phyloP scores from a whole-genome alignment of 441 rosid genomes.

The Erodium chrysanthum region DNA sequence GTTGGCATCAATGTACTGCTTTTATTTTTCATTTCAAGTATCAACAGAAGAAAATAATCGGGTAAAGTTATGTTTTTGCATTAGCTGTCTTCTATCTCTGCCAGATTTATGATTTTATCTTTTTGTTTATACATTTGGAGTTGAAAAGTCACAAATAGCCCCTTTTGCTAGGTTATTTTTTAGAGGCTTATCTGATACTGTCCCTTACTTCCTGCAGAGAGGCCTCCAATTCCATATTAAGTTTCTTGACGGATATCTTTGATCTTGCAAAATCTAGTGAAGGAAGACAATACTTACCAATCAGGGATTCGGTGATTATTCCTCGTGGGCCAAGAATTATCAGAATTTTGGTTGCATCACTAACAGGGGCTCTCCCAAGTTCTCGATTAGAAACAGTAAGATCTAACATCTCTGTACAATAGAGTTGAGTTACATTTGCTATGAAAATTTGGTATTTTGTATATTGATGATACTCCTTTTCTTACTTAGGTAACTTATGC shows the following conservation, averaged over 20 bases:
- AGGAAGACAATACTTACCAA: constrained; percentile 49
- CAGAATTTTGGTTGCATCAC: constrained; percentile 69
- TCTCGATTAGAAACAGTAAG: constrained; percentile 82
- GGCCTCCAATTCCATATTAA: constrained; percentile 87
- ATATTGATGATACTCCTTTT: background rate
- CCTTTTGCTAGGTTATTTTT: too few species aligned
- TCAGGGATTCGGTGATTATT: constrained; percentile 60
- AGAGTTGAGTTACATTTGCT: too few species aligned
- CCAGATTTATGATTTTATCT: background rate
- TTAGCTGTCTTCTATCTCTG: background rate
- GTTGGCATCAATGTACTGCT: background rate
- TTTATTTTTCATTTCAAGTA: too few species aligned
- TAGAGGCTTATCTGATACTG: constrained; percentile 44
- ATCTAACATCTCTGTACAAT: background rate
- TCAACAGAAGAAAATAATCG: background rate
- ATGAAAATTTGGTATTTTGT: background rate
- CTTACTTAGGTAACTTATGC: constrained; percentile 56
- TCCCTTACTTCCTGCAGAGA: constrained; percentile 46
- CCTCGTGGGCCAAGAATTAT: constrained; percentile 80
- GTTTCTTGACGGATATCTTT: constrained; percentile 76
- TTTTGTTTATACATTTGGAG: background rate
- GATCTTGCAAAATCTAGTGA: constrained; percentile 60
- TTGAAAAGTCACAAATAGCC: too few species aligned
- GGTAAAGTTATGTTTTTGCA: background rate
- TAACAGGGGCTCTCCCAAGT: constrained; percentile 94